Percentiles rank a stretch among this genome's conserved stretches.
These are phyloP conservation scores for Neopestalotiopsis sp. DNA, from an alignment of 2,329 filamentous ascomycete genomes.

Conservation along the genomic window DNA sequence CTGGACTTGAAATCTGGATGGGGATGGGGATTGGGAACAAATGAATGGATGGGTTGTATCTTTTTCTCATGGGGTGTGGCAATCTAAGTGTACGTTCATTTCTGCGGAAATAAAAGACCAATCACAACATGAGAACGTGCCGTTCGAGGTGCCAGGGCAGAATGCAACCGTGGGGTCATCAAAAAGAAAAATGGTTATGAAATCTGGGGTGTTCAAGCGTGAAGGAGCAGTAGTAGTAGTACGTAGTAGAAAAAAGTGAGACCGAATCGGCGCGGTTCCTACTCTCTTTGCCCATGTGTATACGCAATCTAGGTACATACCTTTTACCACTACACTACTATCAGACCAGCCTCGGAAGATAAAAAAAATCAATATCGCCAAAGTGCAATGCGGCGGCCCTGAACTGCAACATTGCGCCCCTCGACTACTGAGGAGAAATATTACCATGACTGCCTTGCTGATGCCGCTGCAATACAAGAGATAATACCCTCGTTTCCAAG, in stretches of 20 bases:
- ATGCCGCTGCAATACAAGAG: neutral
- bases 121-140: neutral
- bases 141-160: neutral
- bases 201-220: neutral
- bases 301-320: neutral
- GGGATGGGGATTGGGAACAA: neutral
- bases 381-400: neutral
- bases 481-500: neutral
- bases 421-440: neutral
- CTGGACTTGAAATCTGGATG: neutral
- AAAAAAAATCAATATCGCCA: neutral
- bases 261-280: neutral
- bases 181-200: neutral
- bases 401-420: neutral
- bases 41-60: neutral
- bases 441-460: neutral
- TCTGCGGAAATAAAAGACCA: constrained; percentile 1
- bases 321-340: too few relatives aligned
- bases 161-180: neutral
- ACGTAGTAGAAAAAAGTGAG: neutral
- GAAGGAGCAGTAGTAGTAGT: neutral
- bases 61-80: neutral
- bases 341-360: neutral
- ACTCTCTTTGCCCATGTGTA: neutral
- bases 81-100: neutral